These are phyloP conservation scores for Xylaria sp. DNA, from an alignment of 2,329 filamentous ascomycete species.

Conservation along the genomic window DNA sequence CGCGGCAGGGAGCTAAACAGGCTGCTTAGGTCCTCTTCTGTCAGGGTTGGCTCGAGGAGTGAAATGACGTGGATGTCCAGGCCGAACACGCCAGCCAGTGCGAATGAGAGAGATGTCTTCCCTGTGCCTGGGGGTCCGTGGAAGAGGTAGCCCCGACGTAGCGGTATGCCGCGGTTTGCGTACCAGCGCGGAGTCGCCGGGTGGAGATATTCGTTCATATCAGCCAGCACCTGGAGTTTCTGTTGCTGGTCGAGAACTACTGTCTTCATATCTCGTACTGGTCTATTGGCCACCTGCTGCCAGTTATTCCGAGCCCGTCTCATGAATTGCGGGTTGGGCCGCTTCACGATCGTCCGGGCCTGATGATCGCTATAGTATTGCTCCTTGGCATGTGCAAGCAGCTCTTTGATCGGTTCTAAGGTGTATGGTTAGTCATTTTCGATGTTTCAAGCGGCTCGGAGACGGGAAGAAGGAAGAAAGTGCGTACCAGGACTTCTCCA, in stretches of 20 bases:
- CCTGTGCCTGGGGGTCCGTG: constrained; percentile 79
- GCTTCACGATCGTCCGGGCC: constrained; percentile 67
- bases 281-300: constrained; percentile 68
- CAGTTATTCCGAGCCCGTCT: constrained; percentile 61
- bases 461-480: background rate
- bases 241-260: constrained; percentile 76
- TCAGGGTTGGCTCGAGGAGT: constrained; percentile 67
- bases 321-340: constrained; percentile 58
- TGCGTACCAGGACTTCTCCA: constrained; percentile 56
- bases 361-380: constrained; percentile 63
- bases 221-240: constrained; percentile 72
- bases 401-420: constrained; percentile 63
- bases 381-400: constrained; percentile 64
- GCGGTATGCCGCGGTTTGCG: constrained; percentile 77
- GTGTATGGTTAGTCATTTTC: background rate
- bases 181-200: constrained; percentile 78
- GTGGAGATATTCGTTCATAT: constrained; percentile 82
- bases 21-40: constrained; percentile 67
- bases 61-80: constrained; percentile 74
- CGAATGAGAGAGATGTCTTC: constrained; percentile 75
- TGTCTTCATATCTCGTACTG: constrained; percentile 76
- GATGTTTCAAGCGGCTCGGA: background rate
- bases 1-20: constrained; percentile 70
- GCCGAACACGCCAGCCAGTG: constrained; percentile 71
- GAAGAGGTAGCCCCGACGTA: constrained; percentile 81